Conservation (phyloP, 78 protist species). For the Dictyostelium brefeldianum region DNA sequence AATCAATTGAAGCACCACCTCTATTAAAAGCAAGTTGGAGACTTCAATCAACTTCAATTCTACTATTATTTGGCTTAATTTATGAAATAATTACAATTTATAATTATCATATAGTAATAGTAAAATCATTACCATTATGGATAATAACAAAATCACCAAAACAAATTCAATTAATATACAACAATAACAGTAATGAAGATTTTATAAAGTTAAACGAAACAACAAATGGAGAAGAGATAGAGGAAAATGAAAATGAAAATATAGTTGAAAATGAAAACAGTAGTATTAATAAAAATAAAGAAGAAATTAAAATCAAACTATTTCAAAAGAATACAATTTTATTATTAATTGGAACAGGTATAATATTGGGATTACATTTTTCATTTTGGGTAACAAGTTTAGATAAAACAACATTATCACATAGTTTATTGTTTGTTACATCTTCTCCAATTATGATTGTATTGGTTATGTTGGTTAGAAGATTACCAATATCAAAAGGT, state of each 20-base stretch:
- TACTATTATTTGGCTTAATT: constrained; percentile 34
- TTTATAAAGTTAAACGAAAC: not conserved
- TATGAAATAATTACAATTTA: not conserved
- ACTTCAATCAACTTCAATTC: constrained; percentile 11
- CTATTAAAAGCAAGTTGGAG: constrained; percentile 51
- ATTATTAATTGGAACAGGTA: constrained; percentile 18
- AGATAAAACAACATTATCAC: constrained; percentile 74
- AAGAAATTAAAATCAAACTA: constrained; percentile 11
- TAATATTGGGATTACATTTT: constrained; percentile 68
- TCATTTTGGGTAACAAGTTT: constrained; percentile 70
- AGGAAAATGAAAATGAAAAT: not conserved
- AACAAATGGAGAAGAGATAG: not conserved
- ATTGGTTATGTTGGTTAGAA: constrained; percentile 10
- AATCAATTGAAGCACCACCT: constrained; percentile 49
- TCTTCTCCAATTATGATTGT: constrained; percentile 72
- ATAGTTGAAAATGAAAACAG: not conserved
- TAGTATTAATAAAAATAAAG: not conserved
- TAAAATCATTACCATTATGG: not conserved
- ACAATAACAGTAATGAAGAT: not conserved
- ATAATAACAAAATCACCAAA: not conserved
- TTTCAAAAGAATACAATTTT: not conserved
- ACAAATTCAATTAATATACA: not conserved
- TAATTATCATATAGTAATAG: not conserved
- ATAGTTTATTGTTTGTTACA: constrained; percentile 78
- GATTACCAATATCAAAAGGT: constrained; percentile 50